Conservation (phyloP, 2,329 filamentous ascomycete genomes). For the Paecilomyces sp. region DNA sequence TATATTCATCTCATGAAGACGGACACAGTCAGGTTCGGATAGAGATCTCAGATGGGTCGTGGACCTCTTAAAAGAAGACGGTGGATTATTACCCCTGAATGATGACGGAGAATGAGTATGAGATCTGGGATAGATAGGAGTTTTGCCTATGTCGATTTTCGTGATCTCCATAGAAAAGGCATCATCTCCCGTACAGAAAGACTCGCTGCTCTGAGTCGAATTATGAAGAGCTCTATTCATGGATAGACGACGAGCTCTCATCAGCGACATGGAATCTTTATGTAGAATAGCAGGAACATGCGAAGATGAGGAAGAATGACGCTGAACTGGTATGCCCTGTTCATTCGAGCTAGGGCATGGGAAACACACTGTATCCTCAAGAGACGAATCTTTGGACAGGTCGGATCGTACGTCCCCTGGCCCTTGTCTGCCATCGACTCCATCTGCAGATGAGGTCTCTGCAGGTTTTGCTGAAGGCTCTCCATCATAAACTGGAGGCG, state of each 20-base stretch:
- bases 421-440: neutral
- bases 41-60: constrained; percentile 2
- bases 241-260: neutral
- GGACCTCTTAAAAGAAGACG: neutral
- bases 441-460: neutral
- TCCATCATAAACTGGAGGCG: neutral
- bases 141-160: neutral
- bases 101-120: neutral
- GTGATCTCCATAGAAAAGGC: neutral
- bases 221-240: neutral
- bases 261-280: neutral
- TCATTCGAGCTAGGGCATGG: neutral
- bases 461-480: neutral
- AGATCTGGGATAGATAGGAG: neutral
- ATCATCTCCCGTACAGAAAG: neutral
- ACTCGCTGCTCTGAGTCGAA: neutral
- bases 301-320: neutral
- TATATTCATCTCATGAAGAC: constrained; percentile 22
- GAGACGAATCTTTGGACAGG: neutral
- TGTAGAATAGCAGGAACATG: neutral
- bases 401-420: neutral
- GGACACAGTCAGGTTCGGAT: constrained; percentile 14
- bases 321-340: neutral
- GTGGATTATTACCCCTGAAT: neutral
- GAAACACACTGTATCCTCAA: neutral